phyloP scores from a whole-genome alignment of 768 basidiomycete species.

The Suillus fuscotomentosus region DNA sequence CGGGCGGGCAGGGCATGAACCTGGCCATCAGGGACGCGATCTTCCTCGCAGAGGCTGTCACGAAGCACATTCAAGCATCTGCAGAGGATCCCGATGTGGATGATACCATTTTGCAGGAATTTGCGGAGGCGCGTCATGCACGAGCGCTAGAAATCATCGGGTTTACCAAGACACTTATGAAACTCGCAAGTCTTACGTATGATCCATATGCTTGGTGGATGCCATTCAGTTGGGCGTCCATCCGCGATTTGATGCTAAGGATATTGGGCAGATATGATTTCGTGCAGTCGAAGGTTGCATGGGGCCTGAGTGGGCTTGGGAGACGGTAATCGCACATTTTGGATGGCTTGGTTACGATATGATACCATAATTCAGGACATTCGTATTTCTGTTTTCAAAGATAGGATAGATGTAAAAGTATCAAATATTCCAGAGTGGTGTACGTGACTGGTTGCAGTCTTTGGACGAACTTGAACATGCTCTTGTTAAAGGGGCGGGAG shows the following conservation, averaged over 20 bases:
- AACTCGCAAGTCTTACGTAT: slow-evolving; percentile 21
- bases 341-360: too few relatives aligned
- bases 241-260: slow-evolving; percentile 30
- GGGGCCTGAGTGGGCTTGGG: slow-evolving; percentile 27
- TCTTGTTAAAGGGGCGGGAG: too few relatives aligned
- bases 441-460: too few relatives aligned
- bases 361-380: background rate
- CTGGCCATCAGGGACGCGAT: slow-evolving; percentile 54
- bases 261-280: slow-evolving; percentile 16
- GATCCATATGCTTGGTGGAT: slow-evolving; percentile 19
- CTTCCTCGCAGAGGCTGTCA: slow-evolving; percentile 40
- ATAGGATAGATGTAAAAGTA: too few relatives aligned
- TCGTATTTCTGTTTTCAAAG: too few relatives aligned
- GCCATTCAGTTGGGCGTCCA: slow-evolving; percentile 23
- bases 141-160: slow-evolving; percentile 31
- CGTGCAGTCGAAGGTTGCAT: slow-evolving; percentile 16
- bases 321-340: slow-evolving; percentile 12
- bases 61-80: slow-evolving; percentile 30
- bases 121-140: too few relatives aligned
- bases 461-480: too few relatives aligned
- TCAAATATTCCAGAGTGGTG: too few relatives aligned
- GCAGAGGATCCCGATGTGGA: background rate
- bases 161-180: slow-evolving; percentile 36
- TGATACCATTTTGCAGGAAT: too few relatives aligned
- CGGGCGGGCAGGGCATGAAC: slow-evolving; percentile 59